These are phyloP conservation scores for Aspergillus sclerotioniger DNA, from an alignment of 495 filamentous ascomycete genomes.

Conservation along the genomic window DNA sequence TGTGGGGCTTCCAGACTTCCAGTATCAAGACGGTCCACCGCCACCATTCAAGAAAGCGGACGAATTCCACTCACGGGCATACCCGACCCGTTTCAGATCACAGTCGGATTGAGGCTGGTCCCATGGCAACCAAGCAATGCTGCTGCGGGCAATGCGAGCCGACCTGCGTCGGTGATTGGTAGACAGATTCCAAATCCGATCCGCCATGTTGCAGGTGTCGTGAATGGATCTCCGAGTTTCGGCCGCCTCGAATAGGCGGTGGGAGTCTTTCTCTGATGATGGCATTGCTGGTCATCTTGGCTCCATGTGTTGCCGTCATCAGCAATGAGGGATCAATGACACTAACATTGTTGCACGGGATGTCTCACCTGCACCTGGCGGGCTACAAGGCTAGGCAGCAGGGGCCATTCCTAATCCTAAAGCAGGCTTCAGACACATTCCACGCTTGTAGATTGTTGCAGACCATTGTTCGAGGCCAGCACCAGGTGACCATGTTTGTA, in stretches of 20 bases:
- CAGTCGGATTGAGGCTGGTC: not conserved
- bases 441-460: slow-evolving; percentile 1
- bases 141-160: not conserved
- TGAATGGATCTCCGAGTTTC: not conserved
- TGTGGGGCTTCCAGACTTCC: not conserved
- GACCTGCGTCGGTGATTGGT: not conserved
- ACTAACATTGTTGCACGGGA: too few species aligned
- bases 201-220: not conserved
- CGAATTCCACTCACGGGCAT: not conserved
- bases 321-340: too few species aligned
- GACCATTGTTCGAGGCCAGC: too few species aligned
- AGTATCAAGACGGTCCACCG: not conserved
- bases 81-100: not conserved
- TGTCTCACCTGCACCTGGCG: not conserved
- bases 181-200: not conserved
- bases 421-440: slow-evolving; percentile 23
- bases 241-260: not conserved
- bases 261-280: too few species aligned
- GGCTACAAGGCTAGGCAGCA: slow-evolving; percentile 2
- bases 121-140: not conserved
- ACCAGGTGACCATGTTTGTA: not conserved
- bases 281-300: too few species aligned
- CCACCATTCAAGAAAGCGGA: not conserved
- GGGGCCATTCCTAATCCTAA: slow-evolving; percentile 20
- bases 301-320: too few species aligned